A percentile compares a stretch with the other conserved stretches of the same genome.
Evolutionary conservation across 257 asterid species (phyloP).

Genomic region (Eucommia ulmoides): DNA sequence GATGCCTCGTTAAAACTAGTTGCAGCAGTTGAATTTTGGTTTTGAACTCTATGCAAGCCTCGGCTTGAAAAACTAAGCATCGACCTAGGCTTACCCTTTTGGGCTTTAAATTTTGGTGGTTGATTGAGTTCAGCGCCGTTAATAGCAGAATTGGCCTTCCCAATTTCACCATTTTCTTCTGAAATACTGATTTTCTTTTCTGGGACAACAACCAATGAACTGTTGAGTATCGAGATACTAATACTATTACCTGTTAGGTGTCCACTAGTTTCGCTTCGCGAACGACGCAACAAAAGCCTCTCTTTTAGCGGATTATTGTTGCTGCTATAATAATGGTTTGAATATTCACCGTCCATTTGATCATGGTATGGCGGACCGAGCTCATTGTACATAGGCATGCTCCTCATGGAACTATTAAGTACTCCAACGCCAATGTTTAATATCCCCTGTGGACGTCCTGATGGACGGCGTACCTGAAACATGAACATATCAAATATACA

Average conservation of each 20-base stretch:
- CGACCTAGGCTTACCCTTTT: conserved; percentile 39
- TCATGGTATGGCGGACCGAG: conserved; percentile 3
- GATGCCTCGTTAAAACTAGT: conserved; percentile 29
- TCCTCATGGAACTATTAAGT: conserved; percentile 27
- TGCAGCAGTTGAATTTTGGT: conserved; percentile 3
- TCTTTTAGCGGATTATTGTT: background rate
- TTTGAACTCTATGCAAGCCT: background rate
- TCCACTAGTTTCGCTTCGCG: conserved; percentile 5
- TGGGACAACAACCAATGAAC: conserved; percentile 16
- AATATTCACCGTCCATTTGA: conserved; percentile 1
- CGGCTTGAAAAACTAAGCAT: conserved; percentile 25
- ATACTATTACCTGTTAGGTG: conserved; percentile 27
- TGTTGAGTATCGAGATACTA: conserved; percentile 33
- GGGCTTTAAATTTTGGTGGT: conserved; percentile 19
- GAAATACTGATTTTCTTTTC: conserved; percentile 61
- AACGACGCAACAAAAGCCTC: conserved; percentile 33
- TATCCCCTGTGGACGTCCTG: conserved; percentile 89
- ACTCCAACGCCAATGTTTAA: conserved; percentile 63
- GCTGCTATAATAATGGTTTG: conserved; percentile 5
- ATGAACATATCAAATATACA: too few relatives aligned
- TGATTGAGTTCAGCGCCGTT: conserved; percentile 45
- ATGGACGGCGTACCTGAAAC: conserved; percentile 66
- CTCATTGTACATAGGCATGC: conserved; percentile 26
- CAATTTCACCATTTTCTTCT: conserved; percentile 22
- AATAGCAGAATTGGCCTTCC: conserved; percentile 74